Conservation (phyloP, 441 rosid species). For the Pelargonium myrrhifolium region DNA sequence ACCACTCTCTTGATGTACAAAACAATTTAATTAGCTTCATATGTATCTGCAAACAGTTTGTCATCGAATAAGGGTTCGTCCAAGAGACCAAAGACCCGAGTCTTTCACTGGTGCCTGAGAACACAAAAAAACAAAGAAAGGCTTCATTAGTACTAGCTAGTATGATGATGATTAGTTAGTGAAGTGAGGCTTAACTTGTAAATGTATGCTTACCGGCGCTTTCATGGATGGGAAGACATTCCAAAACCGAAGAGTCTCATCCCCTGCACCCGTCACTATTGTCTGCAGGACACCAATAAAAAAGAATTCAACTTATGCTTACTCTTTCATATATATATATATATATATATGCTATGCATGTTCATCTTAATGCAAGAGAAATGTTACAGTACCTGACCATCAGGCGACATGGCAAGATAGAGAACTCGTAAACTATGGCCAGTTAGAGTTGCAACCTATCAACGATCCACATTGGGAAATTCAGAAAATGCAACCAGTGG, state of each 20-base stretch:
- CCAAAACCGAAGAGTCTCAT: slow-evolving; percentile 93
- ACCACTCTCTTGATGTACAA: slow-evolving; percentile 15
- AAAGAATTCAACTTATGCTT: not conserved
- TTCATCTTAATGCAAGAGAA: not conserved
- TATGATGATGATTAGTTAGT: not conserved
- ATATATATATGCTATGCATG: not conserved
- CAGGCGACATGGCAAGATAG: slow-evolving; percentile 86
- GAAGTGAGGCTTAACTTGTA: not conserved
- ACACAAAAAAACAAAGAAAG: not conserved
- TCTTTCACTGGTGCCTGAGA: slow-evolving; percentile 79
- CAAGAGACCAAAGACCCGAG: slow-evolving; percentile 85
- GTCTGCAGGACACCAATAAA: slow-evolving; percentile 37
- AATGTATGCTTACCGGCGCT: slow-evolving; percentile 43
- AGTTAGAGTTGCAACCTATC: slow-evolving; percentile 73
- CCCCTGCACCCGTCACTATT: slow-evolving; percentile 98
- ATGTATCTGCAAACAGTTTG: not conserved
- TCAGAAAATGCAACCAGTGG: not conserved
- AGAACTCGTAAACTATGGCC: slow-evolving; percentile 92
- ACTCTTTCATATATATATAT: not conserved
- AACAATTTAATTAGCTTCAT: not conserved
- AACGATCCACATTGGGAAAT: slow-evolving; percentile 10
- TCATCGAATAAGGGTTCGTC: slow-evolving; percentile 79
- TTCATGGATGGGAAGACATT: slow-evolving; percentile 83
- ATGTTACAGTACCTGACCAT: slow-evolving; percentile 58
- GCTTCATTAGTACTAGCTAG: not conserved